phyloP scores from a whole-genome alignment of 2,329 filamentous ascomycete species.

The Phialemonium atrogriseum region DNA sequence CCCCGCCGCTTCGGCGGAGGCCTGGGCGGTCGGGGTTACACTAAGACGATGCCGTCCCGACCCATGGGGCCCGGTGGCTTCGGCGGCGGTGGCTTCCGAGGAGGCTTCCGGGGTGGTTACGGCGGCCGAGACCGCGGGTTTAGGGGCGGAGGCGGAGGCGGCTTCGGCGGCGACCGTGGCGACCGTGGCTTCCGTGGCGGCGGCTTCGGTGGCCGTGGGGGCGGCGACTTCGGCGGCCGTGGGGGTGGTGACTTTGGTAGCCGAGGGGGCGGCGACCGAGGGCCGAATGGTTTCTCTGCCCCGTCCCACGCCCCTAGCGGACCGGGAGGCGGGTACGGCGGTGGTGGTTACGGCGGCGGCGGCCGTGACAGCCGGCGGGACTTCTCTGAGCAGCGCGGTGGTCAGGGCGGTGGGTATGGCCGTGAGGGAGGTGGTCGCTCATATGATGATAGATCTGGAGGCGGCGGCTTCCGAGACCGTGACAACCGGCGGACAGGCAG shows the following conservation, averaged over 20 bases:
- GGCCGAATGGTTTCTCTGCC: slow-evolving; percentile 41
- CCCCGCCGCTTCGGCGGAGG: slow-evolving; percentile 87
- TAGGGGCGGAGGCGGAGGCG: slow-evolving; percentile 45
- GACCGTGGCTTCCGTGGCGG: slow-evolving; percentile 38
- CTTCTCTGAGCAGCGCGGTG: slow-evolving; percentile 36
- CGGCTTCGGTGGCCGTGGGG: slow-evolving; percentile 35
- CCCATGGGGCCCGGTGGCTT: slow-evolving; percentile 56
- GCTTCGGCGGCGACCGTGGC: slow-evolving; percentile 36
- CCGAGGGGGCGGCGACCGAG: slow-evolving; percentile 40
- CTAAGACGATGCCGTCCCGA: slow-evolving; percentile 66
- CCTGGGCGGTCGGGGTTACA: slow-evolving; percentile 86
- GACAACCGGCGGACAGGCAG: slow-evolving; percentile 36
- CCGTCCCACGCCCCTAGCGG: slow-evolving; percentile 44
- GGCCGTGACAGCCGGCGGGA: slow-evolving; percentile 36
- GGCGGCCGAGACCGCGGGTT: too few relatives aligned
- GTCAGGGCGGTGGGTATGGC: slow-evolving; percentile 38
- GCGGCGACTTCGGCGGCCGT: slow-evolving; percentile 24
- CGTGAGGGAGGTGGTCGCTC: slow-evolving; percentile 32
- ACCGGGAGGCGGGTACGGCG: slow-evolving; percentile 57
- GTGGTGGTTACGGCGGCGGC: slow-evolving; percentile 43
- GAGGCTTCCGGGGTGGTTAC: slow-evolving; percentile 36
- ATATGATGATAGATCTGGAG: slow-evolving; percentile 37
- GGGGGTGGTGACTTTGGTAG: slow-evolving; percentile 34
- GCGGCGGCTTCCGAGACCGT: slow-evolving; percentile 42
- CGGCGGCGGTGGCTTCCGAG: slow-evolving; percentile 49